Percentiles rank a stretch among this genome's conserved stretches.
Evolutionary conservation across 2,329 filamentous ascomycete genomes (phyloP).

Genomic region (Aspergillus bombycis): DNA sequence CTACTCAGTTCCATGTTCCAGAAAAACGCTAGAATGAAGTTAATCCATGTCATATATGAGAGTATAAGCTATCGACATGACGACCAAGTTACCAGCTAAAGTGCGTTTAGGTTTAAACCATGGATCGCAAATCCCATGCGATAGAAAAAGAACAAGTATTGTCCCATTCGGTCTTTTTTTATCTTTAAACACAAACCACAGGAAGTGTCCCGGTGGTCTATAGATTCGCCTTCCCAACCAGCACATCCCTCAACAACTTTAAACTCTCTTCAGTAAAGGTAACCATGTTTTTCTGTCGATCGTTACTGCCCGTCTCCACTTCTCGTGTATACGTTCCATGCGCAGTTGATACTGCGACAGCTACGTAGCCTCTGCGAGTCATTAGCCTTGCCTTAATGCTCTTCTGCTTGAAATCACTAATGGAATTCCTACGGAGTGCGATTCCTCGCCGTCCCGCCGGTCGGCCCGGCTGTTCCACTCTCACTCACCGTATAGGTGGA

Average conservation of each 20-base stretch:
- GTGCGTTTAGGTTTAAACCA: neutral
- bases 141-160: neutral
- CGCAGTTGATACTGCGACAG: slow-evolving; percentile 61
- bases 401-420: neutral
- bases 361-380: slow-evolving; percentile 59
- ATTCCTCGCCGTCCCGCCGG: slow-evolving; percentile 59
- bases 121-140: neutral
- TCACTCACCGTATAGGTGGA: slow-evolving; percentile 63
- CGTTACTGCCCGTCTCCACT: slow-evolving; percentile 57
- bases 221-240: slow-evolving; percentile 39
- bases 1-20: neutral
- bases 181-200: neutral
- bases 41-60: neutral
- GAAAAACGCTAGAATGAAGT: slow-evolving; percentile 1
- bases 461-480: slow-evolving; percentile 67
- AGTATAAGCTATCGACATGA: neutral
- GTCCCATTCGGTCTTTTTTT: neutral
- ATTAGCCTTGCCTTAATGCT: slow-evolving; percentile 2
- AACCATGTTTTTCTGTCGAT: slow-evolving; percentile 66
- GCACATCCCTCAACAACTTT: slow-evolving; percentile 59
- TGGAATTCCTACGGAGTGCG: slow-evolving; percentile 53
- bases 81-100: neutral
- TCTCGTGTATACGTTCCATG: slow-evolving; percentile 58
- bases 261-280: slow-evolving; percentile 62
- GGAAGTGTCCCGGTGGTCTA: neutral